phyloP scores from a whole-genome alignment of 2,329 filamentous ascomycete genomes.

The Aspergillus pseudonomiae region DNA sequence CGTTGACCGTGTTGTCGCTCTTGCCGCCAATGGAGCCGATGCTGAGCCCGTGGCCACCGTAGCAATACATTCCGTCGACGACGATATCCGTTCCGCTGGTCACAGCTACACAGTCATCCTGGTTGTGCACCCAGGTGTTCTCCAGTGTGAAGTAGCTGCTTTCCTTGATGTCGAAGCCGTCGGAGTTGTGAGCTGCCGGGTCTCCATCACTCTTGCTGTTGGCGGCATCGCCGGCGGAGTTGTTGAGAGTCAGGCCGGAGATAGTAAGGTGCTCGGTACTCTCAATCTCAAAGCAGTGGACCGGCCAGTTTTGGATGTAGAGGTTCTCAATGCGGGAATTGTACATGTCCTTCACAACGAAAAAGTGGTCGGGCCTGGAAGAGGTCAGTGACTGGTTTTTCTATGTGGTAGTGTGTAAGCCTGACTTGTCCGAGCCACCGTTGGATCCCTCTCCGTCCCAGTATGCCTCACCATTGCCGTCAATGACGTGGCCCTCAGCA shows the following conservation, averaged over 20 bases:
- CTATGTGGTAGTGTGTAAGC: not conserved
- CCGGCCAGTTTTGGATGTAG: constrained; percentile 46
- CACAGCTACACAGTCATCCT: constrained; percentile 45
- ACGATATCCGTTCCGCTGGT: constrained; percentile 33
- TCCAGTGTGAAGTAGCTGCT: constrained; percentile 50
- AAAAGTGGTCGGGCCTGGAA: constrained; percentile 39
- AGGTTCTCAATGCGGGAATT: constrained; percentile 43
- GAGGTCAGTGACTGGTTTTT: not conserved
- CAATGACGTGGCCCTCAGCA: constrained; percentile 36
- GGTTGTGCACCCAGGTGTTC: constrained; percentile 47
- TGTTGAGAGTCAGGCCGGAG: constrained; percentile 43
- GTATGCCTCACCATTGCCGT: constrained; percentile 46
- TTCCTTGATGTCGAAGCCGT: constrained; percentile 54
- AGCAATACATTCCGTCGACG: constrained; percentile 39
- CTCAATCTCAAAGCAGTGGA: constrained; percentile 44
- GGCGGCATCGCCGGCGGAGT: constrained; percentile 41
- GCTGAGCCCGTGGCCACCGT: constrained; percentile 37
- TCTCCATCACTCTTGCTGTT: constrained; percentile 23
- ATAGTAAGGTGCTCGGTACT: constrained; percentile 37
- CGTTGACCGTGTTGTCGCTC: constrained; percentile 56
- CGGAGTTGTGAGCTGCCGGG: constrained; percentile 44
- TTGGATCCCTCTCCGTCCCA: constrained; percentile 54
- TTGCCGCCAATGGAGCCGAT: constrained; percentile 50
- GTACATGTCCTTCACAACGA: constrained; percentile 43
- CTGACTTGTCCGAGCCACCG: constrained; percentile 30